A percentile compares a stretch with the other conserved stretches of the same genome.
These are phyloP conservation scores for Penicillium psychrosexuale DNA, from an alignment of 2,329 filamentous ascomycete species.

Conservation along the genomic window DNA sequence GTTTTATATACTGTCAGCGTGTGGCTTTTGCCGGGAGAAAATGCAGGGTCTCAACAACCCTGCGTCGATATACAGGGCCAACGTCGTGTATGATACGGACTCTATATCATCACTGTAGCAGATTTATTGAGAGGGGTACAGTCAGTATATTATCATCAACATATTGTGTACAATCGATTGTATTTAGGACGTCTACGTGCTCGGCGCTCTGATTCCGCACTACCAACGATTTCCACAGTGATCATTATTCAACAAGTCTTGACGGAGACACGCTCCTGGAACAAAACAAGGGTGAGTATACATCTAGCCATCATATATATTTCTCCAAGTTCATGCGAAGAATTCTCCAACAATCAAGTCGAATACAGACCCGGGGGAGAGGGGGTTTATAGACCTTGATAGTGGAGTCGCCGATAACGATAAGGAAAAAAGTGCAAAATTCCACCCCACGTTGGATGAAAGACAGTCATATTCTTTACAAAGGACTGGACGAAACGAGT, in stretches of 20 bases:
- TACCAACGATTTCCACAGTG: background rate
- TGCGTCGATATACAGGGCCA: background rate
- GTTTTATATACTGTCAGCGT: too few species aligned
- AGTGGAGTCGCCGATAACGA: constrained; percentile 8
- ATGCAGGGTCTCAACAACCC: background rate
- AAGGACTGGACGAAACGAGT: background rate
- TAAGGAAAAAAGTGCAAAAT: constrained; percentile 9
- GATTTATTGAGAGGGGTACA: fast-evolving
- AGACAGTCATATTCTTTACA: background rate
- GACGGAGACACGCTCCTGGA: fast-evolving
- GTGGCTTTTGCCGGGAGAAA: background rate
- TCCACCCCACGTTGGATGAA: constrained; percentile 1
- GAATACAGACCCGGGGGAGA: too few species aligned
- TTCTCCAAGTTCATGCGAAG: too few species aligned
- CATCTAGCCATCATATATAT: too few species aligned
- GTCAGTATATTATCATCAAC: too few species aligned
- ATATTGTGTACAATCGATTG: background rate
- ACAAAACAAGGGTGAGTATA: background rate
- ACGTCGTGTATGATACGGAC: background rate
- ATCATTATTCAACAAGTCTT: background rate
- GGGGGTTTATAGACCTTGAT: background rate
- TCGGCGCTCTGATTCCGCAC: background rate
- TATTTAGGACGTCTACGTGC: background rate
- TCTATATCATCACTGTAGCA: background rate
- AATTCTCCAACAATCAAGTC: background rate